phyloP scores from a whole-genome alignment of 2,329 filamentous ascomycete species.

The Fusarium nisikadoi region DNA sequence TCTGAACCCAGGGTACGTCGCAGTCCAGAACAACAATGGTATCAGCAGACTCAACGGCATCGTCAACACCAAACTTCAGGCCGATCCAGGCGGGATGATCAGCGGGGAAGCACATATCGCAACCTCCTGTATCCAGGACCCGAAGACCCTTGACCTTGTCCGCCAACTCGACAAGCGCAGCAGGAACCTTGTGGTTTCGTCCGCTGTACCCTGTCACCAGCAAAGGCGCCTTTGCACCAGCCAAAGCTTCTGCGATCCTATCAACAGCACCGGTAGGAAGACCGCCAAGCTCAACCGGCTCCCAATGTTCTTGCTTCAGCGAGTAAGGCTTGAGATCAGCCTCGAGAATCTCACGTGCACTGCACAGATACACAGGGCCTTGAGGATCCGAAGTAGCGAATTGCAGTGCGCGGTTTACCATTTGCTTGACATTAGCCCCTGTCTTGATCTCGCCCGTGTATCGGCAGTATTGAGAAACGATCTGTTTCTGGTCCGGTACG shows the following conservation, averaged over 20 bases:
- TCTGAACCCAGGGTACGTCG: constrained; percentile 94
- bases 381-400: constrained; percentile 82
- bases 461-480: constrained; percentile 85
- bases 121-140: constrained; percentile 80
- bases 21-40: constrained; percentile 88
- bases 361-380: constrained; percentile 83
- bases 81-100: constrained; percentile 76
- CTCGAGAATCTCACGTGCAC: constrained; percentile 85
- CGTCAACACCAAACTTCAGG: constrained; percentile 78
- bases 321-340: constrained; percentile 80
- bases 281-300: constrained; percentile 73
- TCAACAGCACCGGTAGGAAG: constrained; percentile 63
- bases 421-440: constrained; percentile 87
- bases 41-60: constrained; percentile 79
- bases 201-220: constrained; percentile 78
- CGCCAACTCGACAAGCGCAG: constrained; percentile 73
- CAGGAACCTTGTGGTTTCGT: constrained; percentile 71
- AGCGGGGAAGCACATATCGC: constrained; percentile 83
- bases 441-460: constrained; percentile 86
- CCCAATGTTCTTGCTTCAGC: constrained; percentile 76
- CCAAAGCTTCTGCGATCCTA: constrained; percentile 71
- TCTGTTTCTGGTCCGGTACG: constrained; percentile 82
- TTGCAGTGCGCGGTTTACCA: constrained; percentile 85
- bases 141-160: constrained; percentile 74
- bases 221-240: constrained; percentile 72